Conservation (phyloP, 2,329 filamentous ascomycete genomes). For the Botrytis tulipae region DNA sequence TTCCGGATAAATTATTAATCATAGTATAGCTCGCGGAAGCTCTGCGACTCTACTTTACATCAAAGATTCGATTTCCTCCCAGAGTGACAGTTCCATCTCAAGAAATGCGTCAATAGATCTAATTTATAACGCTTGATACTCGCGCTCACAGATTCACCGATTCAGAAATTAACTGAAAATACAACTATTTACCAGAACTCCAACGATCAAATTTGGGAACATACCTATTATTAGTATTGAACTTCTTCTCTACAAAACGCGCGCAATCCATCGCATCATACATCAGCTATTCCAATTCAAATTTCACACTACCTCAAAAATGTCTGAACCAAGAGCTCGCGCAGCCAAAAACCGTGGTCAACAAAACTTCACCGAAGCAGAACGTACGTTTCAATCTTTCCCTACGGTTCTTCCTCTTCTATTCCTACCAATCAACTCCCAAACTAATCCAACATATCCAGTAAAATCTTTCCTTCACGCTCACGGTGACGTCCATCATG, state of each 20-base stretch:
- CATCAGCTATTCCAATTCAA: not conserved
- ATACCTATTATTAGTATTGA: not conserved
- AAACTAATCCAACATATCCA: conserved; percentile 38
- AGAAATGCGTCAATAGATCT: not conserved
- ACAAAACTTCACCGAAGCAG: conserved; percentile 73
- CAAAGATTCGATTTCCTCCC: not conserved
- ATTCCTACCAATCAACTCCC: not conserved
- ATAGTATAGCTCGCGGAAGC: not conserved
- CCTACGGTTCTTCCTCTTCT: not conserved
- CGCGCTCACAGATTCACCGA: too few relatives aligned
- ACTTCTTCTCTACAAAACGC: not conserved
- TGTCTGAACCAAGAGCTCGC: conserved; percentile 73
- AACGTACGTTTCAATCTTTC: conserved; percentile 52
- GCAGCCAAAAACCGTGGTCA: conserved; percentile 78
- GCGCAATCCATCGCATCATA: not conserved
- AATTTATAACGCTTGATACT: not conserved
- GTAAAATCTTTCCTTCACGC: conserved; percentile 75
- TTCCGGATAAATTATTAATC: not conserved
- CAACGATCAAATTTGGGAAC: not conserved
- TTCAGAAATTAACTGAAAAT: too few relatives aligned
- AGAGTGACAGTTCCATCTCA: not conserved
- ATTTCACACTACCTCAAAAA: not conserved
- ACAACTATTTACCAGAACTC: not conserved
- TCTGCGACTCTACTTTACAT: not conserved
- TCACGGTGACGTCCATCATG: conserved; percentile 74